Evolutionary conservation across 768 basidiomycete species (phyloP).

Genomic region (Naematelia encephala): DNA sequence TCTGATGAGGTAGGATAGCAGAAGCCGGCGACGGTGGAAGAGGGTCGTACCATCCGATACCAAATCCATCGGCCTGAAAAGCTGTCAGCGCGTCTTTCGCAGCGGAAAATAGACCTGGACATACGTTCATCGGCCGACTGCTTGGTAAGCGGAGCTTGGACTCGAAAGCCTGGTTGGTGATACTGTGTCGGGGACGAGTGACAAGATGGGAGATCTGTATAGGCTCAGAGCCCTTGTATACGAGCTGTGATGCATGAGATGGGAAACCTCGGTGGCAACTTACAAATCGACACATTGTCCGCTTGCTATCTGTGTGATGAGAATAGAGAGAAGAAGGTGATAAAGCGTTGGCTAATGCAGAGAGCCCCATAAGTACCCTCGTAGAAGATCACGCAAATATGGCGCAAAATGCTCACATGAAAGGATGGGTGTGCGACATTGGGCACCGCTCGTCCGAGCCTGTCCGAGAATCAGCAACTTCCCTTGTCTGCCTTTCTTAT

Average conservation of each 20-base stretch:
- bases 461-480: not conserved
- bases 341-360: not conserved
- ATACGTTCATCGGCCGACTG: slow-evolving; percentile 43
- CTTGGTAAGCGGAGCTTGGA: slow-evolving; percentile 66
- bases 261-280: not conserved
- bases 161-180: slow-evolving; percentile 96
- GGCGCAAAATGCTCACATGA: not conserved
- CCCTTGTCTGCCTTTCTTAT: no score
- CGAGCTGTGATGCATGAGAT: slow-evolving; percentile 55
- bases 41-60: slow-evolving; percentile 98
- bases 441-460: not conserved
- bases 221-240: slow-evolving; percentile 91
- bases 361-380: not conserved
- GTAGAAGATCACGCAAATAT: not conserved
- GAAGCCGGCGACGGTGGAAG: slow-evolving; percentile 42
- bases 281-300: slow-evolving; percentile 12
- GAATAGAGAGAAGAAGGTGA: not conserved
- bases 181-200: slow-evolving; percentile 88
- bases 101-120: slow-evolving; percentile 9
- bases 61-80: slow-evolving; percentile 71
- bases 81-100: no score
- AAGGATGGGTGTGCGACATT: not conserved
- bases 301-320: not conserved
- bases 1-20: slow-evolving; percentile 12
- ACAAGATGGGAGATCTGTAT: slow-evolving; percentile 91